Evolutionary conservation across 805 yeast species (phyloP), one percentile per base, ranked within the genome.

Genomic region (Soucietia sequanensis): DNA sequence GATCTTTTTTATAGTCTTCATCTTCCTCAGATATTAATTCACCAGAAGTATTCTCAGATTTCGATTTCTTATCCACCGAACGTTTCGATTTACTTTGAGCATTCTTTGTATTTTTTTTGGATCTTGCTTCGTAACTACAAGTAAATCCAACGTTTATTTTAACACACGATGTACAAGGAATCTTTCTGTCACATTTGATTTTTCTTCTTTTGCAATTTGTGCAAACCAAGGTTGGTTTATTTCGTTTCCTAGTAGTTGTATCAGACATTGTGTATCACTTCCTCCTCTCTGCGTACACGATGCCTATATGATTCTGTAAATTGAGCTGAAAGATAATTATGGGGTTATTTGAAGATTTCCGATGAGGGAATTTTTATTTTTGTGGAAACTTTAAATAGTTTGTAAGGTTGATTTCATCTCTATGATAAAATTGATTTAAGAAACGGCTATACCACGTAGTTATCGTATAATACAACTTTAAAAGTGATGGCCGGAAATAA

Each of bases 161-260:
- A 15, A 52, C 47, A 31, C 60, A 55, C 16, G 55, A 46, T 9
- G 47, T 44, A 23, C 60, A 55, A 1, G 60, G 60, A 23, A 43
- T 28, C 14, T 43, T 39, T 23, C 54, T 46, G 31, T 55, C 58
- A 34, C 60, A 55, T 20, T 48, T 55, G 44, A 52, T 48, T 39
- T 55, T 55, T 19, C 55, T 38, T 34, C 48, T 41, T 19, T 57
- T 51, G 38, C 60, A 55, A 38, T 47, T 51, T 27, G 49, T 44
- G 31, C 60, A 55, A 4, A 54, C 60, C 15, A 52, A 37, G 15
- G 55, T 52, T 5, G 56, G 52, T 31, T 57, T 47, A 26, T 35
- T 35, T 12, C 39, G 15, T 27, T 28, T 34, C 18, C 31, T 14
- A 8, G n/a, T n/a, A n/a, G 12, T 13, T n/a, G n/a, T n/a, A n/a